A percentile compares a stretch with the other conserved stretches of the same genome.
Conservation (phyloP, 202 grass and related monocot genomes). For the Tripidium arundinaceum region DNA sequence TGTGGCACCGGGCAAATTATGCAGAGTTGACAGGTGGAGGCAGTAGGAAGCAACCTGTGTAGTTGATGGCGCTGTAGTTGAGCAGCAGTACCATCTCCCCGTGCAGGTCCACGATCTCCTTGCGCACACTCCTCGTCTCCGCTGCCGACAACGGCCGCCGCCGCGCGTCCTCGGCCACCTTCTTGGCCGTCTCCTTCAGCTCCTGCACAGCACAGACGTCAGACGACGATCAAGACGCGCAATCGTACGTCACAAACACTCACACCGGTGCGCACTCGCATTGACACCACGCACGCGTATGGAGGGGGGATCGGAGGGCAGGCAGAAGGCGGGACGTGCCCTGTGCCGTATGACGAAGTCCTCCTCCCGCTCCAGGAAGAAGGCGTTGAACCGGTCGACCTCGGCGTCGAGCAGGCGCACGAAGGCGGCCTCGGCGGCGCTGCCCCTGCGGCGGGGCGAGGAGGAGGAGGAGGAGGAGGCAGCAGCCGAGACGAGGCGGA, state of each 20-base stretch:
- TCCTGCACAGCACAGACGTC: constrained; percentile 44
- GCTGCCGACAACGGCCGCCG: constrained; percentile 1
- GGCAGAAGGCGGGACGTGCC: constrained; percentile 10
- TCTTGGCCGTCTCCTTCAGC: constrained; percentile 52
- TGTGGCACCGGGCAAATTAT: neutral
- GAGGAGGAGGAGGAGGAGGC: no score
- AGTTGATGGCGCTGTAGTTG: constrained; percentile 80
- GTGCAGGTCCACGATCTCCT: constrained; percentile 67
- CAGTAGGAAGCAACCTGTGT: constrained; percentile 44
- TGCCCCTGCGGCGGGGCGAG: neutral
- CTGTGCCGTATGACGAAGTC: constrained; percentile 73
- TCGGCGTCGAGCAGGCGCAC: constrained; percentile 45
- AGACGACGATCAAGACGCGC: neutral
- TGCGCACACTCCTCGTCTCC: constrained; percentile 48
- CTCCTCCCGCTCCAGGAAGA: constrained; percentile 88
- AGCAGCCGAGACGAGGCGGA: constrained; percentile 32
- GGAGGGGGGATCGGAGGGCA: no score
- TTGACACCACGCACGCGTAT: neutral
- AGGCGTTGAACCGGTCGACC: constrained; percentile 79
- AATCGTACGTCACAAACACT: no score
- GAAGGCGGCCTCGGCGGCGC: constrained; percentile 41
- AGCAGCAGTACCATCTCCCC: constrained; percentile 81
- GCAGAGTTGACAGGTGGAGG: no score
- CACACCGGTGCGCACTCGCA: neutral
- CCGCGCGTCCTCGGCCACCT: neutral